phyloP scores from a whole-genome alignment of 2,329 filamentous ascomycete species.

The Cladosporium sp. region DNA sequence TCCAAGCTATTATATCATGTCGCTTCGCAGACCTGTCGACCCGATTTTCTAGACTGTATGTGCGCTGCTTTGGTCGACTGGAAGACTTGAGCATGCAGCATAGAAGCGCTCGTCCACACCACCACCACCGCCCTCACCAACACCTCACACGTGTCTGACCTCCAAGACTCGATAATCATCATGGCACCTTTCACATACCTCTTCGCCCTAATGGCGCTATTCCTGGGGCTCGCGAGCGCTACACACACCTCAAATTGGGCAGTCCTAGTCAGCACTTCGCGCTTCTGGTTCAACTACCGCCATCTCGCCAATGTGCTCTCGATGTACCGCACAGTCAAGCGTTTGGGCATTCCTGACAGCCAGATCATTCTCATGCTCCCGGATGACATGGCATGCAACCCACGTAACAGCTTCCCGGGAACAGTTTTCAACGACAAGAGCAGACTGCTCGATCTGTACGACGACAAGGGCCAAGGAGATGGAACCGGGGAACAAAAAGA shows the following conservation, averaged over 20 bases:
- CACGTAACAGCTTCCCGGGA: conserved; percentile 93
- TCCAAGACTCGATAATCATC: not conserved
- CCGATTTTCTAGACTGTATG: too few species aligned
- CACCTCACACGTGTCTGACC: not conserved
- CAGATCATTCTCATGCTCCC: conserved; percentile 99
- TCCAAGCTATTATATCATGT: not conserved
- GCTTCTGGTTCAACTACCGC: conserved; percentile 99
- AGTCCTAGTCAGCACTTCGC: conserved; percentile 94
- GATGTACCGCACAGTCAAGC: conserved; percentile 96
- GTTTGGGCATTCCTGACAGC: conserved; percentile 93
- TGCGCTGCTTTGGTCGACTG: too few species aligned
- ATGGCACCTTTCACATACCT: conserved; percentile 4
- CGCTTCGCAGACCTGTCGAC: too few species aligned
- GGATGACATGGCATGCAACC: conserved; percentile 99
- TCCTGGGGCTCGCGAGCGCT: conserved; percentile 44
- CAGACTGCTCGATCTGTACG: conserved; percentile 90
- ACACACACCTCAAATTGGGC: conserved; percentile 99
- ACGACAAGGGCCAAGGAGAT: conserved; percentile 52
- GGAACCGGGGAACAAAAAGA: conserved; percentile 14
- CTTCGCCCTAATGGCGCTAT: conserved; percentile 19
- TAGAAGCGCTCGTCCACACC: not conserved
- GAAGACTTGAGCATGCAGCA: not conserved
- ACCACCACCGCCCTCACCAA: not conserved
- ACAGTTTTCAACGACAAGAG: conserved; percentile 99
- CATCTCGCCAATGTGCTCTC: conserved; percentile 97